Evolutionary conservation across 2,329 filamentous ascomycete genomes (phyloP).

Genomic region (Pseudodiploospora longispora): DNA sequence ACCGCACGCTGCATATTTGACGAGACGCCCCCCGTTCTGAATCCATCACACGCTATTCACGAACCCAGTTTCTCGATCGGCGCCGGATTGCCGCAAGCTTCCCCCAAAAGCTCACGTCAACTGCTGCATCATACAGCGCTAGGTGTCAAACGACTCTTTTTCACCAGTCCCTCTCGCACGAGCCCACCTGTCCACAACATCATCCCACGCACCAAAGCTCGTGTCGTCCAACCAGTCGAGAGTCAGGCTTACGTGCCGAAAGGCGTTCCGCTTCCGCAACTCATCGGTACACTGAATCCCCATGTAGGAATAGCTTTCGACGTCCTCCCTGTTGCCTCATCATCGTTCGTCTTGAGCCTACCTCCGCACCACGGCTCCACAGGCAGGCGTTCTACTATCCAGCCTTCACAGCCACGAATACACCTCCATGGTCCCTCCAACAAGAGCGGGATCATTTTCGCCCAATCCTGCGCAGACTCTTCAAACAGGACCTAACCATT

Average conservation of each 20-base stretch:
- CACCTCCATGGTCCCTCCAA: slow-evolving; percentile 50
- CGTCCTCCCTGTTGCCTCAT: slow-evolving; percentile 18
- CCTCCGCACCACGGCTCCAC: slow-evolving; percentile 26
- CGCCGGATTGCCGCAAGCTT: slow-evolving; percentile 15
- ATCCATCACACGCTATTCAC: slow-evolving; percentile 14
- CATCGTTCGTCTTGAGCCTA: slow-evolving; percentile 21
- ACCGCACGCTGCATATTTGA: slow-evolving; percentile 18
- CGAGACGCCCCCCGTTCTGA: slow-evolving; percentile 20
- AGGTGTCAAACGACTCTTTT: slow-evolving; percentile 7
- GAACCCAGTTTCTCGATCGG: slow-evolving; percentile 5
- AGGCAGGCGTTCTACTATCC: slow-evolving; percentile 28
- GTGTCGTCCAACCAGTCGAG: too few species aligned
- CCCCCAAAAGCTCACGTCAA: slow-evolving; percentile 1
- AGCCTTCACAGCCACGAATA: slow-evolving; percentile 25
- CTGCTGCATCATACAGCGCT: slow-evolving; percentile 5
- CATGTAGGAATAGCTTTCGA: slow-evolving; percentile 27
- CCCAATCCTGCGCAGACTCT: slow-evolving; percentile 51
- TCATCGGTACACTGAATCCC: slow-evolving; percentile 9
- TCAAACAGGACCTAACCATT: slow-evolving; percentile 48
- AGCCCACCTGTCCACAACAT: slow-evolving; percentile 10
- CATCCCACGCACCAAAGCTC: slow-evolving; percentile 5
- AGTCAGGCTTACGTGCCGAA: too few species aligned
- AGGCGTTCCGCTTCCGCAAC: neutral
- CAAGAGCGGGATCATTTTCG: slow-evolving; percentile 57
- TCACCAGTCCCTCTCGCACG: slow-evolving; percentile 8